Percentiles rank a stretch among this genome's conserved stretches.
phyloP scores from a whole-genome alignment of 176 grass and related monocot species.

The Oryza meridionalis region DNA sequence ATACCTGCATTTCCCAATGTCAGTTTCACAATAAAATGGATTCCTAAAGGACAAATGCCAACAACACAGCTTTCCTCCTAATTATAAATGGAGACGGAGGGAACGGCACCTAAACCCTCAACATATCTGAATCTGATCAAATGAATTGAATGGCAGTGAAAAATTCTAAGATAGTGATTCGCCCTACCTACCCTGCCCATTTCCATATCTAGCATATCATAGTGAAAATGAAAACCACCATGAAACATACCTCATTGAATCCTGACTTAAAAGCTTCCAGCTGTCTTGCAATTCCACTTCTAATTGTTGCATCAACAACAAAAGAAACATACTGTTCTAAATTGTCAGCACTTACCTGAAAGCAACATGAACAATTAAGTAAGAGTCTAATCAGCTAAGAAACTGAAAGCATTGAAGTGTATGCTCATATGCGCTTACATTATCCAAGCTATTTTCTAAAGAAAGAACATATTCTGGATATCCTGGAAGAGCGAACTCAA shows the following conservation, averaged over 20 bases:
- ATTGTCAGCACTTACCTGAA: conserved; percentile 76
- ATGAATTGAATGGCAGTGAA: conserved; percentile 8
- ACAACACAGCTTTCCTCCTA: not conserved
- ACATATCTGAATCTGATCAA: conserved; percentile 14
- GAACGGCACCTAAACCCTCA: not conserved
- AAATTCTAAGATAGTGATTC: not conserved
- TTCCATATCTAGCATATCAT: not conserved
- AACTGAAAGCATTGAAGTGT: conserved; percentile 13
- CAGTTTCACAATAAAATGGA: conserved; percentile 30
- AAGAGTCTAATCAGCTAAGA: conserved; percentile 33
- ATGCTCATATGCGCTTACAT: conserved; percentile 51
- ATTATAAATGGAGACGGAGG: not conserved
- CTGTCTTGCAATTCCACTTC: conserved; percentile 73
- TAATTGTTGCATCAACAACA: conserved; percentile 74
- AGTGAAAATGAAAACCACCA: conserved; percentile 13
- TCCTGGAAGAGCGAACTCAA: conserved; percentile 90
- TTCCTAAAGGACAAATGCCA: conserved; percentile 9
- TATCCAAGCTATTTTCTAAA: conserved; percentile 42
- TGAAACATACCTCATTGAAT: conserved; percentile 81
- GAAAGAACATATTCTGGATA: conserved; percentile 74
- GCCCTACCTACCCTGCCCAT: not conserved
- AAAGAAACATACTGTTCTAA: conserved; percentile 78
- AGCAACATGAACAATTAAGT: conserved; percentile 31
- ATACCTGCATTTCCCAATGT: conserved; percentile 63
- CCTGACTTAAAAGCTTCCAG: conserved; percentile 87